phyloP scores from a whole-genome alignment of 345 rosid genomes.

The Conringia planisiliqua region DNA sequence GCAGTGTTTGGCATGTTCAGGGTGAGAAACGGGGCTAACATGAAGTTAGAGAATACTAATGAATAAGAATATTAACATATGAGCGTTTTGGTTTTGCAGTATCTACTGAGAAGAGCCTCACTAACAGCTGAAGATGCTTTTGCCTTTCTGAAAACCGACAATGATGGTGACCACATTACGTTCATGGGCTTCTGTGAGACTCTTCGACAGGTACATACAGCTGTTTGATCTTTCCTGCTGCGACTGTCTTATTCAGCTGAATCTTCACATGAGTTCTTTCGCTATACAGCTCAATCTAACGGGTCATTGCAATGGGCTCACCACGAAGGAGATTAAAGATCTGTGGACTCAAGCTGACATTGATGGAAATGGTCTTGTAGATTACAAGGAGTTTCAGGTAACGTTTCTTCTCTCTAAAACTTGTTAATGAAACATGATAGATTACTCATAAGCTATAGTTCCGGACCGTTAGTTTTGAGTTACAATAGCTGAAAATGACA shows the following conservation, averaged over 20 bases:
- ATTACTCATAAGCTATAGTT: not conserved
- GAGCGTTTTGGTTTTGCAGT: conserved; percentile 42
- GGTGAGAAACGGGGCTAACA: conserved; percentile 37
- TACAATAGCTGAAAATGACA: not conserved
- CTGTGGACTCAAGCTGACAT: conserved; percentile 84
- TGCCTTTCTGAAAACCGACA: conserved; percentile 66
- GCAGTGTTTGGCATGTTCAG: conserved; percentile 97
- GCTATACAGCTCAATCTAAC: conserved; percentile 64
- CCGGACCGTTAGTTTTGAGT: not conserved
- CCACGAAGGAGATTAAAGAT: conserved; percentile 64
- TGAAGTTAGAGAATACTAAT: not conserved
- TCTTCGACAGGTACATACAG: conserved; percentile 61
- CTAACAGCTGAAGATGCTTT: conserved; percentile 71
- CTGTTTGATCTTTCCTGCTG: not conserved
- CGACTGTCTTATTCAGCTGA: not conserved
- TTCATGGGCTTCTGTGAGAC: conserved; percentile 73
- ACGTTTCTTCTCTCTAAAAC: not conserved
- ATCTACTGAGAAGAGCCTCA: conserved; percentile 60
- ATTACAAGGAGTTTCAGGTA: conserved; percentile 90
- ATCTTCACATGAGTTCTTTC: conserved; percentile 6
- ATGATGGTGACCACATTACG: conserved; percentile 53
- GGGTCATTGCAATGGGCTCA: conserved; percentile 69
- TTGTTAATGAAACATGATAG: not conserved
- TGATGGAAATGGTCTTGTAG: conserved; percentile 68
- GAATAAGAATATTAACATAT: not conserved